Percentiles rank a stretch among this genome's conserved stretches.
Evolutionary conservation across 1,139 yeast genomes (phyloP).

Genomic region (Groenewaldozyma auringiensis): DNA sequence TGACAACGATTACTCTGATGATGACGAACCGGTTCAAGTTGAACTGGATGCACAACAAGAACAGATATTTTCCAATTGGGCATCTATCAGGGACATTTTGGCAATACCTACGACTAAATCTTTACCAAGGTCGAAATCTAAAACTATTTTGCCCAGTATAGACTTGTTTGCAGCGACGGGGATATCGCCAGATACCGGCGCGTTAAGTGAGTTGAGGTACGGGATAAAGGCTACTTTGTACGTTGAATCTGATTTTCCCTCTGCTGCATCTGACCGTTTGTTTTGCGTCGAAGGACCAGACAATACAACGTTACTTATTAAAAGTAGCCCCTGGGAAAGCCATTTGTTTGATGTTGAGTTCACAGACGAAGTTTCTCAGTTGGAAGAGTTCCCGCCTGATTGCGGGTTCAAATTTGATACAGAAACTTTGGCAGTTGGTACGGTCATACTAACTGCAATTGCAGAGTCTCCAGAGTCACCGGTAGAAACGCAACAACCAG

Average conservation of each 20-base stretch:
- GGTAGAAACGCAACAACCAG: too few species aligned
- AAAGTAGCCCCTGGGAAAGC: slow-evolving; percentile 7
- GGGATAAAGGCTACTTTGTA: slow-evolving; percentile 5
- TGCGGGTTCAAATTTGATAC: slow-evolving; percentile 4
- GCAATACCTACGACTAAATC: background rate
- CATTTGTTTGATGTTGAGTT: slow-evolving; percentile 1
- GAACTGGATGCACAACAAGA: background rate
- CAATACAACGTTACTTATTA: background rate
- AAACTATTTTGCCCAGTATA: background rate
- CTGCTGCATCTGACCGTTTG: slow-evolving; percentile 1
- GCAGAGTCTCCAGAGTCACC: background rate
- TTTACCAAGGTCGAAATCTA: background rate
- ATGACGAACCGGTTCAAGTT: slow-evolving; percentile 1
- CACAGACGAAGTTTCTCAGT: slow-evolving; percentile 2
- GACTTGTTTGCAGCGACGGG: slow-evolving; percentile 6
- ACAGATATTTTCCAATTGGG: slow-evolving; percentile 5
- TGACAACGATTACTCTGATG: background rate
- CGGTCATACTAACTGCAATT: background rate
- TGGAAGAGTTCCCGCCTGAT: slow-evolving; percentile 2
- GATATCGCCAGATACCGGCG: slow-evolving; percentile 1
- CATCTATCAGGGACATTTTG: slow-evolving; percentile 4
- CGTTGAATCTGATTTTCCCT: slow-evolving; percentile 6
- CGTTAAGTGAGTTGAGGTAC: slow-evolving; percentile 2
- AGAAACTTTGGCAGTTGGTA: slow-evolving; percentile 4
- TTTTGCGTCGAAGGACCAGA: background rate